Evolutionary conservation across 148 eudicot species (phyloP), one percentile per base, ranked within the genome.

Genomic region (Rhododendron ferrugineum): DNA sequence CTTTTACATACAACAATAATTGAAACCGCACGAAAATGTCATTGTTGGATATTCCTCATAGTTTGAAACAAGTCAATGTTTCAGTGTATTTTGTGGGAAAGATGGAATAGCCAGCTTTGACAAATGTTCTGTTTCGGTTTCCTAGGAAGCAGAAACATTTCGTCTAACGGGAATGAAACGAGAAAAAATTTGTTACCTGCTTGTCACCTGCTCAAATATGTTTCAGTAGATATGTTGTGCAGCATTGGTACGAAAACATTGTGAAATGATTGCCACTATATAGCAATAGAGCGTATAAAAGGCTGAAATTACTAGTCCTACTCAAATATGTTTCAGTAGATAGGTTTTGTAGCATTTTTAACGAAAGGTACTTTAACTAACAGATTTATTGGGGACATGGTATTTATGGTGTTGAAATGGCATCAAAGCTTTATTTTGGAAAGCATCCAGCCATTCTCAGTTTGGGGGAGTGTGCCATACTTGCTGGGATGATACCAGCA

Each of bases 321-420:
- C 20, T 54, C 60, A 54, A 3, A 54, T 54, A 54, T 54, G 22
- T 4, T 54, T 54, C 20, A 16, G 20, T 54, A 18, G 16, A 23
- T 30, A 2, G 18, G 54, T 11, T 23, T 26, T 44, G 34, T 32
- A 26, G 82, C 22, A 13, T 11, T 73, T 58, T 50, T 84, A 11
- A 84, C 86, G 20, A 49, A 78, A 75, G 82, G 46, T 74, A 56
- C 40, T 72, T 30, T 44, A 78, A 40, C 15, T 84, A 14, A 30
- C 76, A 78, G 86, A 85, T 85, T 56, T 85, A 85, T 49, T 85
- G 82, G 86, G 86, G 86, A 42, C 82, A 78, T 85, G 86, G 86
- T 18, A 62, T 85, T 42, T 85, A 78, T 78, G 86, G 86, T 30
- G 46, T 85, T 78, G 82, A 85, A 85, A 42, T 47, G 13, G 82